A percentile compares a stretch with the other conserved stretches of the same genome.
phyloP scores from a whole-genome alignment of 148 eudicot species.

The Heliamphora exappendiculata region DNA sequence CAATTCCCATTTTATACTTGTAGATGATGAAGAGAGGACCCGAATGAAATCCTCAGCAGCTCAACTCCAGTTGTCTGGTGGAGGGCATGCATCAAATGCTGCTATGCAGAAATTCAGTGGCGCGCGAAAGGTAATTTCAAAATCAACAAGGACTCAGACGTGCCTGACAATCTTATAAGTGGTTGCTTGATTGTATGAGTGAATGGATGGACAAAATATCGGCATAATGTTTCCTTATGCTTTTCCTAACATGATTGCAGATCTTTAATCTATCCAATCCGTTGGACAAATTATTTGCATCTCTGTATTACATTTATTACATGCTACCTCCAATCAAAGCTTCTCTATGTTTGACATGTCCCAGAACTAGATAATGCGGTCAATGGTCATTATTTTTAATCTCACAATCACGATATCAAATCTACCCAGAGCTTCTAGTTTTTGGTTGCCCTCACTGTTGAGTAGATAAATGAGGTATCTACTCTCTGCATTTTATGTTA shows the following conservation, averaged over 20 bases:
- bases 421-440: background rate
- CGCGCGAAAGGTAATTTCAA: conserved; percentile 41
- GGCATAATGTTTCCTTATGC: conserved; percentile 5
- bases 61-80: conserved; percentile 32
- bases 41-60: conserved; percentile 38
- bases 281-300: background rate
- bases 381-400: background rate
- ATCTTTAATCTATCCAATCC: background rate
- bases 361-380: background rate
- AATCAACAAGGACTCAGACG: conserved; percentile 11
- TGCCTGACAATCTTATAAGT: background rate
- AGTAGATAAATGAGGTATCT: background rate
- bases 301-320: background rate
- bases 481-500: background rate
- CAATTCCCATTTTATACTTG: conserved; percentile 6
- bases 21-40: conserved; percentile 45
- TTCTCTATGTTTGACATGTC: background rate
- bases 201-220: background rate
- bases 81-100: conserved; percentile 33
- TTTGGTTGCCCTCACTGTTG: background rate
- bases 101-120: conserved; percentile 52
- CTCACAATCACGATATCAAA: background rate
- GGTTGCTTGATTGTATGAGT: background rate
- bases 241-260: conserved; percentile 7
- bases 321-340: conserved; percentile 3